Conservation (phyloP, 495 filamentous ascomycete genomes). For the Terfezia claveryi region DNA sequence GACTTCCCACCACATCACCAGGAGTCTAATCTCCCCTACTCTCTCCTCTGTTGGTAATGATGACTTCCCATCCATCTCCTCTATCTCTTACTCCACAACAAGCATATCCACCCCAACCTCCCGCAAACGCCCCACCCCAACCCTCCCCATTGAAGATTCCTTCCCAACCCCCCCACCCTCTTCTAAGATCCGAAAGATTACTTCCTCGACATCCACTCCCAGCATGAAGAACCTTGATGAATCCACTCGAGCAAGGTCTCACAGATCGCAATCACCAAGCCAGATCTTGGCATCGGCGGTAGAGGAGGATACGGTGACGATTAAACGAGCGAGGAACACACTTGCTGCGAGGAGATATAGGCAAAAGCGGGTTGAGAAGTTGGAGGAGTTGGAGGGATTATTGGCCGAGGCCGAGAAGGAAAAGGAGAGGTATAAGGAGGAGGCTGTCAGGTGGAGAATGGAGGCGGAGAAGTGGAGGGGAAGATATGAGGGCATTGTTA, state of each 20-base stretch:
- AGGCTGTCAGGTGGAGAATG: neutral
- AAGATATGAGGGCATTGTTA: neutral
- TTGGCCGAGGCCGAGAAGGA: constrained; percentile 31
- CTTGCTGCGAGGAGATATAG: constrained; percentile 88
- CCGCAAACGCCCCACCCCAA: neutral
- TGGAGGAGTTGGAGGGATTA: constrained; percentile 36
- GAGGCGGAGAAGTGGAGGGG: neutral
- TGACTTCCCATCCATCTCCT: no score
- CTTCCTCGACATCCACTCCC: neutral
- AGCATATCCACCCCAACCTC: neutral
- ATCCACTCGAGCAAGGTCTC: neutral
- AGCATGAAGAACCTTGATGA: neutral
- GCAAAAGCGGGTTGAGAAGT: constrained; percentile 50
- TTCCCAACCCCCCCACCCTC: neutral
- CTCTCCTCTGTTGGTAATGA: no score
- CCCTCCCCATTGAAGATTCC: neutral
- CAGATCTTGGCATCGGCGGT: neutral
- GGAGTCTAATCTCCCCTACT: no score
- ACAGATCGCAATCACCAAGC: neutral
- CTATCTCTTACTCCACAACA: no score
- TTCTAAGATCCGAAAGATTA: neutral
- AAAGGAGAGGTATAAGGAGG: constrained; percentile 28
- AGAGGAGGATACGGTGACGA: constrained; percentile 35
- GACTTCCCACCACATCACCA: no score
- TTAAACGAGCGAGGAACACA: constrained; percentile 91